Conservation (phyloP, 2,329 filamentous ascomycete species). For the Macrophomina tecta region DNA sequence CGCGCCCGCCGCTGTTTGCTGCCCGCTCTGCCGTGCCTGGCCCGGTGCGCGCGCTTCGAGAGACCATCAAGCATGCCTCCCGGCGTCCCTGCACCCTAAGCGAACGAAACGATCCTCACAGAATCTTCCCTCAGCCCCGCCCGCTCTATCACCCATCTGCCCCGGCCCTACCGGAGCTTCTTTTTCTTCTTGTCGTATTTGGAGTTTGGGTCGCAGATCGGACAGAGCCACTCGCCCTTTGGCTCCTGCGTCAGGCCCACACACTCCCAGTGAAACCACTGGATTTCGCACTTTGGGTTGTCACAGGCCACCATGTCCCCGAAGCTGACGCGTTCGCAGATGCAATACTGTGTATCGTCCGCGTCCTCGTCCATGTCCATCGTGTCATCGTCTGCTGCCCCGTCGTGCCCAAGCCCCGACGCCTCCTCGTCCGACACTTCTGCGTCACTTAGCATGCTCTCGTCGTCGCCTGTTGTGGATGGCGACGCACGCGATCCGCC, state of each 20-base stretch:
- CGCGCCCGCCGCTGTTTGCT: not conserved
- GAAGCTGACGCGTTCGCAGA: conserved; percentile 82
- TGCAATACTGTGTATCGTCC: conserved; percentile 79
- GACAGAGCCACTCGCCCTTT: conserved; percentile 58
- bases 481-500: conserved; percentile 46
- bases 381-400: conserved; percentile 76
- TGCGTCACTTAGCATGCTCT: conserved; percentile 59
- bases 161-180: conserved; percentile 39
- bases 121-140: conserved; percentile 1
- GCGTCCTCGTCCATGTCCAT: conserved; percentile 72
- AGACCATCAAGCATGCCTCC: not conserved
- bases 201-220: conserved; percentile 37
- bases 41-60: not conserved
- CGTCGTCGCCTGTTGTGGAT: conserved; percentile 55
- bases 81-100: conserved; percentile 15
- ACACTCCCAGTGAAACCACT: conserved; percentile 85
- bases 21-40: not conserved
- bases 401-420: conserved; percentile 55
- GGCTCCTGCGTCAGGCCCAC: conserved; percentile 58
- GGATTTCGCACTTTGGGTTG: conserved; percentile 78
- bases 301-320: conserved; percentile 91
- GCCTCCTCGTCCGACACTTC: conserved; percentile 55
- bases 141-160: conserved; percentile 10
- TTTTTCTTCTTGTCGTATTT: conserved; percentile 49
- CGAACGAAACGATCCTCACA: conserved; percentile 11